Evolutionary conservation across 208 protist species (phyloP).

Genomic region (Strigomonas culicis): DNA sequence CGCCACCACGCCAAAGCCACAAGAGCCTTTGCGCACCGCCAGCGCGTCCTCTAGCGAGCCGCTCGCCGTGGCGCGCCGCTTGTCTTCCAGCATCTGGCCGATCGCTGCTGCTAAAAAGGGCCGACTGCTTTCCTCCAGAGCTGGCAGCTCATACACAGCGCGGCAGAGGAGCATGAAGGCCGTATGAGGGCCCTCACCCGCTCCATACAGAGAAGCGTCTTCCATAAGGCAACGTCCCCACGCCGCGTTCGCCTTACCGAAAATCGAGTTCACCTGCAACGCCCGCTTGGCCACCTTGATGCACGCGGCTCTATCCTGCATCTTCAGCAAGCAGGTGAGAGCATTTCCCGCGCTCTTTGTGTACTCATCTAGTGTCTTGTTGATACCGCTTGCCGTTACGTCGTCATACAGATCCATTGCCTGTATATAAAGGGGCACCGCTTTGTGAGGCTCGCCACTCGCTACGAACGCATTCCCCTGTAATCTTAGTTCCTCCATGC

Average conservation of each 20-base stretch:
- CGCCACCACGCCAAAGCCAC: conserved; percentile 54
- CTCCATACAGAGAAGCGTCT: conserved; percentile 16
- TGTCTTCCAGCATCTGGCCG: conserved; percentile 17
- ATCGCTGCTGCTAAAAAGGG: conserved; percentile 22
- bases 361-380: conserved; percentile 58
- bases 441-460: conserved; percentile 38
- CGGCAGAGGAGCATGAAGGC: conserved; percentile 69
- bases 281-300: conserved; percentile 35
- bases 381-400: conserved; percentile 7
- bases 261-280: conserved; percentile 54
- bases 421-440: conserved; percentile 41
- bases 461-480: conserved; percentile 64
- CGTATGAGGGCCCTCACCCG: neutral
- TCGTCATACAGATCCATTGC: conserved; percentile 45
- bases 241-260: conserved; percentile 84
- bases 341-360: conserved; percentile 82
- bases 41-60: conserved; percentile 7
- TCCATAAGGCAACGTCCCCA: conserved; percentile 48
- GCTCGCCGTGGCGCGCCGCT: neutral
- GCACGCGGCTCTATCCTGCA: conserved; percentile 36
- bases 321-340: conserved; percentile 73
- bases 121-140: conserved; percentile 31
- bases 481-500: conserved; percentile 67
- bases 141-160: conserved; percentile 64
- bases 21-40: conserved; percentile 19